Conservation (phyloP, 73 alveolate genomes). For the Blepharisma japonicum region DNA sequence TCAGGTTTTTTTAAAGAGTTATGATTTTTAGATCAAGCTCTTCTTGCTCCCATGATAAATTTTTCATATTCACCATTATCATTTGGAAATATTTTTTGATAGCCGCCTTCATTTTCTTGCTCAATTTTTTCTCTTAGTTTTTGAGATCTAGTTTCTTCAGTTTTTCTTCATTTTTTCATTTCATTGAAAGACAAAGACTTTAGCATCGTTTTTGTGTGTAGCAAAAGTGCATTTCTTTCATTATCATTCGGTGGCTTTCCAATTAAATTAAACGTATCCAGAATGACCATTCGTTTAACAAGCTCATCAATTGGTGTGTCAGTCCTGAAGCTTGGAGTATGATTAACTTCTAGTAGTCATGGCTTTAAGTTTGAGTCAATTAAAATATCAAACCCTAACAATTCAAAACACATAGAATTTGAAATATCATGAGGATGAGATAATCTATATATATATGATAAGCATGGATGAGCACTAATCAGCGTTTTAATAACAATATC, state of each 20-base stretch:
- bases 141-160: background rate
- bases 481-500: constrained; percentile 61
- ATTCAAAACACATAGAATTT: constrained; percentile 61
- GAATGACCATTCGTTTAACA: constrained; percentile 54
- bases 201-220: no score
- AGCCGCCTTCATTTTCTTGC: constrained; percentile 14
- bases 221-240: no score
- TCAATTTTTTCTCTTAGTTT: background rate
- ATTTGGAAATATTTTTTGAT: constrained; percentile 3
- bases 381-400: constrained; percentile 64
- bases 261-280: constrained; percentile 52
- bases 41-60: background rate
- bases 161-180: constrained; percentile 12
- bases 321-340: constrained; percentile 65
- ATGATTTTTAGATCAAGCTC: background rate
- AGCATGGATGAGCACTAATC: constrained; percentile 48
- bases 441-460: constrained; percentile 57
- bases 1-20: background rate
- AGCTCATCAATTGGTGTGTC: constrained; percentile 65
- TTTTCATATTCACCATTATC: background rate
- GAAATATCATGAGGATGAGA: constrained; percentile 60
- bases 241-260: constrained; percentile 31
- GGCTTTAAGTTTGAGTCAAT: constrained; percentile 58
- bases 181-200: background rate
- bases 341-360: constrained; percentile 72